These are phyloP conservation scores for Solanum clarkiae DNA, from an alignment of 257 asterid genomes.

Conservation along the genomic window DNA sequence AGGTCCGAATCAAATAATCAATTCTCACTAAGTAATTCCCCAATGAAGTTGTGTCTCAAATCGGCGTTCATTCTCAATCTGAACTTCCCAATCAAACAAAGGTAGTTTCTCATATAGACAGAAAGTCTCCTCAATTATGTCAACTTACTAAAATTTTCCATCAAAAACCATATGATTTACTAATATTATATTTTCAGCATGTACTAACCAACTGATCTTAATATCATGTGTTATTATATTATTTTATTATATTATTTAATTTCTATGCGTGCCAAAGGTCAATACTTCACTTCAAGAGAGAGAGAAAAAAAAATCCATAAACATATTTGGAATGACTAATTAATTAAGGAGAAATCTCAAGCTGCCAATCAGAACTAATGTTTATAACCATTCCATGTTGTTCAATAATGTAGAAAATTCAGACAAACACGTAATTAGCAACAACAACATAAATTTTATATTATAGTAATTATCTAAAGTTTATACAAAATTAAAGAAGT, in stretches of 20 bases:
- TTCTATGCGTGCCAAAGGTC: background rate
- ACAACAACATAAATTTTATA: too few species aligned
- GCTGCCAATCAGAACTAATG: background rate
- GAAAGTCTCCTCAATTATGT: too few species aligned
- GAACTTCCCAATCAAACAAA: too few species aligned
- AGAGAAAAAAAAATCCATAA: too few species aligned
- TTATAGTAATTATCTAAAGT: background rate
- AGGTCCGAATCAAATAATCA: too few species aligned
- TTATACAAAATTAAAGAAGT: background rate
- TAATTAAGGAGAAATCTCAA: background rate
- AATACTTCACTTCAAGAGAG: background rate
- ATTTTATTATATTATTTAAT: background rate
- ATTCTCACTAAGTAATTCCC: too few species aligned
- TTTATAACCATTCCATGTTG: background rate
- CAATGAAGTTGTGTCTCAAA: too few species aligned
- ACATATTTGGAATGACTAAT: background rate
- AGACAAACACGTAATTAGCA: too few species aligned
- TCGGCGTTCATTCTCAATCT: too few species aligned
- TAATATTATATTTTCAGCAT: background rate
- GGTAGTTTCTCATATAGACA: too few species aligned
- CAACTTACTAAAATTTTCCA: background rate
- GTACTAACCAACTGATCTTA: background rate
- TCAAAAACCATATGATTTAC: background rate
- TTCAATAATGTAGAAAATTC: too few species aligned
- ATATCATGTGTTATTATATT: background rate